Base-by-base conservation (phyloP, 73 alveolate genomes). In the Halteria grandinella region DNA sequence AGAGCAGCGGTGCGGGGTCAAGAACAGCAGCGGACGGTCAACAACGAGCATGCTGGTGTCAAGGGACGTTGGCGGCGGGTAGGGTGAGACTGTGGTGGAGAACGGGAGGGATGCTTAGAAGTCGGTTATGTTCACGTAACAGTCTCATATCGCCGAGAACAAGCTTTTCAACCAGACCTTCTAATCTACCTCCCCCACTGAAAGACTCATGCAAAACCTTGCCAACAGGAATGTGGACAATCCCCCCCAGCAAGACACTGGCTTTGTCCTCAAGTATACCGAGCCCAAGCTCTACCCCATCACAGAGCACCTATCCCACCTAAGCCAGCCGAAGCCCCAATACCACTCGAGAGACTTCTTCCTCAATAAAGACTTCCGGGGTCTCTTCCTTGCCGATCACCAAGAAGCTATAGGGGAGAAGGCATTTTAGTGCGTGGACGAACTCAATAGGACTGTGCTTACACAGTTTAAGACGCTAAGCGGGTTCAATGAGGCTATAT, bases 391-490 rank as follows among this genome's bases (percentile, higher is more conserved):
- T 5, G 70, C 83, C 1, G 83, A 70, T 49, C 70, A 70, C 37
- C 59, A 70, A 50, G 83, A 70, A 33, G 72, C 59, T 31, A 70
- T 70, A 15, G 83, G 83, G 5, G 41, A 7, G 1, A 70, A 70
- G 34, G 83, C 83, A 8, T 50, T 29, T 21, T 7, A 70, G 40
- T 48, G 72, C 50, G 83, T 70, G 1, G 71, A 70, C 12, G 71
- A 48, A 17, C 31, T 70, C 5, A 70, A 70, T 70, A 53, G 51
- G 12, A 24, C 36, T 24, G 58, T 49, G 6, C 47, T 48, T 27
- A 44, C 57, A 0, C n/a, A 70, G 45, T 51, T 70, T 58, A 50
- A 70, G 17, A 33, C 57, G 10, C 28, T 70, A 24, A 2, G 28
- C 1, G 5, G 27, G 18, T 48, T 70, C 18, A 48, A 70, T 18